These are phyloP conservation scores for Ogataea paradorogensis DNA, from an alignment of 805 yeast species.

Conservation along the genomic window DNA sequence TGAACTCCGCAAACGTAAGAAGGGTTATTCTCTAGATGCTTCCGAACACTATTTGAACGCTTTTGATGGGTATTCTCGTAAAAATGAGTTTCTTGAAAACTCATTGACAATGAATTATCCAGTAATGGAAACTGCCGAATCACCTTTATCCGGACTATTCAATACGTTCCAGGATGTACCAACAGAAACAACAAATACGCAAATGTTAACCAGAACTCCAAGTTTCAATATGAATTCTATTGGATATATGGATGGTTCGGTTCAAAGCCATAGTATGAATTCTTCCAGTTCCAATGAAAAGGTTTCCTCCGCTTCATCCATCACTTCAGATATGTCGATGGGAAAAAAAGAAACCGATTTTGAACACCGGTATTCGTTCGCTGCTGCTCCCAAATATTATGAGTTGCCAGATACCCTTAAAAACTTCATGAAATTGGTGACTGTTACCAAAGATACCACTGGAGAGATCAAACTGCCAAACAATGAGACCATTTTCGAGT, in stretches of 20 bases:
- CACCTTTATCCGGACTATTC: conserved; percentile 24
- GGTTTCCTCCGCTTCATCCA: conserved; percentile 17
- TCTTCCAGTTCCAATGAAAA: conserved; percentile 7
- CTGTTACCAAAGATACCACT: conserved; percentile 26
- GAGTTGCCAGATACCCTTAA: conserved; percentile 36
- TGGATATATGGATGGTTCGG: conserved; percentile 3
- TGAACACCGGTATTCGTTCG: conserved; percentile 25
- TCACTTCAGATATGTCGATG: conserved; percentile 21
- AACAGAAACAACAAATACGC: background rate
- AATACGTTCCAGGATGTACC: conserved; percentile 19
- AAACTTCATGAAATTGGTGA: conserved; percentile 40
- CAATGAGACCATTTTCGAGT: conserved; percentile 26
- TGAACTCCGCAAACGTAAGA: conserved; percentile 12
- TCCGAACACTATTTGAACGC: conserved; percentile 16
- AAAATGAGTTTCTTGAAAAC: conserved; percentile 13
- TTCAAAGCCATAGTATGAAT: conserved; percentile 5
- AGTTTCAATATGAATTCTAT: conserved; percentile 13
- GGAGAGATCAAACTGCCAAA: conserved; percentile 20
- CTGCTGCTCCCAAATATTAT: conserved; percentile 19
- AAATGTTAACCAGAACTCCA: conserved; percentile 13
- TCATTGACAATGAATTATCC: conserved; percentile 11
- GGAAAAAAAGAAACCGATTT: conserved; percentile 21
- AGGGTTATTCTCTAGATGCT: conserved; percentile 12
- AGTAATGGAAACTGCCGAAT: conserved; percentile 16
- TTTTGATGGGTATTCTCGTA: conserved; percentile 21